Conservation (phyloP, 106 monocot genomes). For the Dactylorhiza incarnata region DNA sequence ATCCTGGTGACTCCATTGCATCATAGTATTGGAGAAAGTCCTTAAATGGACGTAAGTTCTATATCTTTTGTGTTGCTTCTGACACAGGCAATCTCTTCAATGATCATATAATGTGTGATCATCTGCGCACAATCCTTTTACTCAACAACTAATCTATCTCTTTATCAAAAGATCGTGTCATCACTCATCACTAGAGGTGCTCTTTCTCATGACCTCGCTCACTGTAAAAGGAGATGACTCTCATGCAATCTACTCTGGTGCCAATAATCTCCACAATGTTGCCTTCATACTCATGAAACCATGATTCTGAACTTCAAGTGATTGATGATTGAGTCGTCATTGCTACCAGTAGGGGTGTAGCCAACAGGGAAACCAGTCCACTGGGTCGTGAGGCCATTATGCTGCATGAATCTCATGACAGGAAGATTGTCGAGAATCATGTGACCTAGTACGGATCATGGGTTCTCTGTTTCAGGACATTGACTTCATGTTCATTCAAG, state of each 20-base stretch:
- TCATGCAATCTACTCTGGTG: slow-evolving; percentile 8
- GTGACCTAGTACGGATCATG: slow-evolving; percentile 17
- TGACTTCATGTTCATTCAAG: slow-evolving; percentile 6
- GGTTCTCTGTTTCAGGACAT: slow-evolving; percentile 14
- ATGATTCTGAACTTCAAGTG: slow-evolving; percentile 21
- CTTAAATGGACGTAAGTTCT: too few relatives aligned
- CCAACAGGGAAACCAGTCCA: slow-evolving; percentile 26
- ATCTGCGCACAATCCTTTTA: too few relatives aligned
- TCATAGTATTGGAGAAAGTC: too few relatives aligned
- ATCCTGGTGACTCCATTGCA: too few relatives aligned
- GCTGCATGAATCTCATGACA: slow-evolving; percentile 6
- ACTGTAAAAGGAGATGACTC: background rate
- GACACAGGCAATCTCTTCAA: too few relatives aligned
- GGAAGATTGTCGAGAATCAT: slow-evolving; percentile 26
- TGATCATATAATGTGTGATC: too few relatives aligned
- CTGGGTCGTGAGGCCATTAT: slow-evolving; percentile 8
- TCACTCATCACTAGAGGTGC: too few relatives aligned
- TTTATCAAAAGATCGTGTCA: too few relatives aligned
- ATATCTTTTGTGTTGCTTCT: too few relatives aligned
- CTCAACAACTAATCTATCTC: too few relatives aligned
- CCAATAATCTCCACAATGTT: slow-evolving; percentile 10
- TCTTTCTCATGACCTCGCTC: too few relatives aligned
- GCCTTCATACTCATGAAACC: slow-evolving; percentile 20
- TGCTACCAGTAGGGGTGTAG: slow-evolving; percentile 4
- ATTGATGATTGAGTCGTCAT: slow-evolving; percentile 15